Percentiles rank a stretch among this genome's conserved stretches.
Conservation (phyloP, 192 early-diverging fungal genomes). For the Mortierella claussenii region DNA sequence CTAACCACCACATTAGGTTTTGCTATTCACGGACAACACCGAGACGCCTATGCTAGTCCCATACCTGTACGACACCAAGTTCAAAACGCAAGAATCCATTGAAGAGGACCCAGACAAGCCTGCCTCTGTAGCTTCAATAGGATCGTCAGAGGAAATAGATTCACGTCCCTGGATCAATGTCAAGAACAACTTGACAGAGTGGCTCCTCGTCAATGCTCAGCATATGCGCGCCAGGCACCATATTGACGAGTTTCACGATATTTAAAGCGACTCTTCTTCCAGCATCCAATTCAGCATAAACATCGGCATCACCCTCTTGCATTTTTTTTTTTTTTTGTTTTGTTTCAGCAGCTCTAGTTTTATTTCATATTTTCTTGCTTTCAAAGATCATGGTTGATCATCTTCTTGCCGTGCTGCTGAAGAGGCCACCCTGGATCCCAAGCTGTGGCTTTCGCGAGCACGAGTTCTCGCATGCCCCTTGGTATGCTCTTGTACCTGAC, state of each 20-base stretch:
- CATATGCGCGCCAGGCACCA: conserved; percentile 59
- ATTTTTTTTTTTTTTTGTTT: not conserved
- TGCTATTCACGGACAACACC: conserved; percentile 55
- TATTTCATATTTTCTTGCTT: no score
- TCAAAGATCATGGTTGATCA: no score
- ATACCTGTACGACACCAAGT: conserved; percentile 59
- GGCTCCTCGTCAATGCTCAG: conserved; percentile 62
- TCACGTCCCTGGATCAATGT: conserved; percentile 55
- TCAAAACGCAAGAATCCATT: conserved; percentile 54
- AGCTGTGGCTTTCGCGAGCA: no score
- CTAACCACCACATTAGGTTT: no score
- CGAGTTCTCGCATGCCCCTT: no score
- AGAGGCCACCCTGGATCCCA: no score
- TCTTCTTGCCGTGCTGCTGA: no score
- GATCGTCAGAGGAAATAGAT: conserved; percentile 5
- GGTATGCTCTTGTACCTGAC: no score
- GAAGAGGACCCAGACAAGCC: conserved; percentile 27
- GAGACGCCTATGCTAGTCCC: conserved; percentile 60
- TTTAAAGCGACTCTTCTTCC: no score
- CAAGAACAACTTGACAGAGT: conserved; percentile 69
- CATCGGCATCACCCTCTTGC: no score
- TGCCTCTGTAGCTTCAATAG: not conserved
- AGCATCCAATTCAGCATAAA: no score
- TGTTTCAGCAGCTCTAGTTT: no score
- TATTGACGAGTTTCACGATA: conserved; percentile 65